Conservation (phyloP, 2,329 filamentous ascomycete genomes). For the Alternaria burnsii region DNA sequence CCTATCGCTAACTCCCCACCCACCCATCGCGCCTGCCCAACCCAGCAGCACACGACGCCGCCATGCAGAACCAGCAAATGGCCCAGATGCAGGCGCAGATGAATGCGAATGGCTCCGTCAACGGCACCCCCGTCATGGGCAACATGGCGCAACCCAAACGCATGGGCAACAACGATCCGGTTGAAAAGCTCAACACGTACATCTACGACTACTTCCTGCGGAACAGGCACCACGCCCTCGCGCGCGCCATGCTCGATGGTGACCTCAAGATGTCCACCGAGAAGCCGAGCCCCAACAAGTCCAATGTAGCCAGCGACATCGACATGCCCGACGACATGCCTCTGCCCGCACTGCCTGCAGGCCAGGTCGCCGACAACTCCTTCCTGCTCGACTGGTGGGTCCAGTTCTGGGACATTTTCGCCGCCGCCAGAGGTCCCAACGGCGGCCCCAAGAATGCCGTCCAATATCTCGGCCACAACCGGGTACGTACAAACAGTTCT, state of each 20-base stretch:
- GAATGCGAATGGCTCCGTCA: slow-evolving; percentile 69
- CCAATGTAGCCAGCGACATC: slow-evolving; percentile 73
- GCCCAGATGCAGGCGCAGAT: slow-evolving; percentile 71
- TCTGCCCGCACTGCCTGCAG: slow-evolving; percentile 70
- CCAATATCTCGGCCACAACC: slow-evolving; percentile 83
- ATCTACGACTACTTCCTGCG: slow-evolving; percentile 93
- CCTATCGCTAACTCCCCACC: slow-evolving; percentile 20
- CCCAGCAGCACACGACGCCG: slow-evolving; percentile 23
- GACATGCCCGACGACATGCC: slow-evolving; percentile 90
- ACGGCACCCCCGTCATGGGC: slow-evolving; percentile 73
- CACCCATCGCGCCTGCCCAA: slow-evolving; percentile 31
- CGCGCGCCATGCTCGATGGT: slow-evolving; percentile 66
- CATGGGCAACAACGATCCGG: slow-evolving; percentile 41
- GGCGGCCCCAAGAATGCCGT: slow-evolving; percentile 48
- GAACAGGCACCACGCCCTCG: slow-evolving; percentile 83
- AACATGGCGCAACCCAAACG: slow-evolving; percentile 56
- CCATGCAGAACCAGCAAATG: slow-evolving; percentile 61
- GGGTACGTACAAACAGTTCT: slow-evolving; percentile 65
- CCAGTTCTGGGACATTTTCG: slow-evolving; percentile 96
- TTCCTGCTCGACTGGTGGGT: slow-evolving; percentile 99
- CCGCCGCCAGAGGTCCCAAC: slow-evolving; percentile 73
- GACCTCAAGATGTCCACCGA: slow-evolving; percentile 65
- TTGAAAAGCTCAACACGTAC: slow-evolving; percentile 78
- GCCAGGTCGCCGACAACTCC: slow-evolving; percentile 72
- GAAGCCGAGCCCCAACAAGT: slow-evolving; percentile 70